These are phyloP conservation scores for Clonostachys rosea DNA, from an alignment of 2,329 filamentous ascomycete genomes.

Conservation along the genomic window DNA sequence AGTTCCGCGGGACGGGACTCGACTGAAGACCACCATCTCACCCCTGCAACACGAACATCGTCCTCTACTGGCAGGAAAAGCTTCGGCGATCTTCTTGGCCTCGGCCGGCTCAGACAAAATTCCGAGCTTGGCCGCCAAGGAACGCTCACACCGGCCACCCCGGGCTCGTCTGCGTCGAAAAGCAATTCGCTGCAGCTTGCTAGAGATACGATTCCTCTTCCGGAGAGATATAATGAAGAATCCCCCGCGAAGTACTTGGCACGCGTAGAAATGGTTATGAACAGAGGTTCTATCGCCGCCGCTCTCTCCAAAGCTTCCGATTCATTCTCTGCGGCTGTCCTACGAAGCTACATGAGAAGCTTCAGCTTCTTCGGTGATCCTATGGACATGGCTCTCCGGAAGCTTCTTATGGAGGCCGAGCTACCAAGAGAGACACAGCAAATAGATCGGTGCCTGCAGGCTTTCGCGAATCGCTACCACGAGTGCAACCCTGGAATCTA, in stretches of 20 bases:
- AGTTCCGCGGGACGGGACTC: conserved; percentile 74
- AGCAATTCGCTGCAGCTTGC: conserved; percentile 77
- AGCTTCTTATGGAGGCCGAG: conserved; percentile 94
- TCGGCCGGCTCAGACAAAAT: conserved; percentile 76
- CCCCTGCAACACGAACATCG: conserved; percentile 69
- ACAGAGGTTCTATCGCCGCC: conserved; percentile 77
- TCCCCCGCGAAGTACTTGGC: conserved; percentile 86
- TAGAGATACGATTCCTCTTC: conserved; percentile 66
- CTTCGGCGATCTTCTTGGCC: conserved; percentile 80
- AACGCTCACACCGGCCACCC: conserved; percentile 64
- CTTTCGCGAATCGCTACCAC: conserved; percentile 94
- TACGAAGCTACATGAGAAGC: conserved; percentile 91
- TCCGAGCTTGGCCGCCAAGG: conserved; percentile 70
- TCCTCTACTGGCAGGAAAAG: conserved; percentile 90
- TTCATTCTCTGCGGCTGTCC: conserved; percentile 73
- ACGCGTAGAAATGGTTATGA: conserved; percentile 75
- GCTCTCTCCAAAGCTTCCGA: conserved; percentile 84
- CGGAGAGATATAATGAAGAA: conserved; percentile 80
- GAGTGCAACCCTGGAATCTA: conserved; percentile 98
- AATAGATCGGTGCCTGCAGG: conserved; percentile 89
- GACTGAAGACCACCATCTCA: conserved; percentile 64
- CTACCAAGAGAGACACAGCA: conserved; percentile 97
- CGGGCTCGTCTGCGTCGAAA: conserved; percentile 68
- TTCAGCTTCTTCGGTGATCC: conserved; percentile 96
- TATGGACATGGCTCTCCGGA: conserved; percentile 95